A percentile compares a stretch with the other conserved stretches of the same genome.
Evolutionary conservation across 345 rosid genomes (phyloP).

Genomic region (Melaleuca quinquenervia): DNA sequence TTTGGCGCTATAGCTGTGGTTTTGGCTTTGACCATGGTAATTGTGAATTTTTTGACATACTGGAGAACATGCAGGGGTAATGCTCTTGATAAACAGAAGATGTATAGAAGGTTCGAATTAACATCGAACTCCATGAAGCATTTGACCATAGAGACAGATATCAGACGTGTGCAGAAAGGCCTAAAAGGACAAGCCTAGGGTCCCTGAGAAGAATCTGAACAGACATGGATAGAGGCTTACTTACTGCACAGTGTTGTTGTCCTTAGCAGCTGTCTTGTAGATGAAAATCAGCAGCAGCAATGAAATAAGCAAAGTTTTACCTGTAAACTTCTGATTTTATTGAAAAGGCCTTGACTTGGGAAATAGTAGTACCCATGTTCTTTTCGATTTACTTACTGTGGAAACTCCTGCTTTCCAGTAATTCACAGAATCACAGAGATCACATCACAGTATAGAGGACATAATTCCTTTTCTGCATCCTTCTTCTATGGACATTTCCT

Average conservation of each 20-base stretch:
- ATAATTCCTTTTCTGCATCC: background rate
- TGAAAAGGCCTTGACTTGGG: background rate
- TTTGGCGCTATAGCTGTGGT: background rate
- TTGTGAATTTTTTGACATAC: background rate
- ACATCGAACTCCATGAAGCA: background rate
- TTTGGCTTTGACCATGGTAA: background rate
- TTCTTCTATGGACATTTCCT: background rate
- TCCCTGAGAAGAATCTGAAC: background rate
- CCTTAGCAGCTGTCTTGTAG: background rate
- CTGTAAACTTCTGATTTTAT: background rate
- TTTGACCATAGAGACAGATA: background rate
- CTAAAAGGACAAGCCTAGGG: background rate
- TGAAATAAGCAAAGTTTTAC: background rate
- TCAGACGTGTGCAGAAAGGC: background rate
- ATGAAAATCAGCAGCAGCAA: background rate
- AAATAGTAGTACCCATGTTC: background rate
- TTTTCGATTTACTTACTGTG: background rate
- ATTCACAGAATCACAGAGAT: background rate
- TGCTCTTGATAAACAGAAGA: background rate
- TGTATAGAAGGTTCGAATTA: background rate
- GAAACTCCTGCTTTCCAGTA: background rate
- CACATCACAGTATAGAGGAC: background rate
- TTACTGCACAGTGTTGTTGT: background rate
- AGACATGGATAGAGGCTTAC: background rate
- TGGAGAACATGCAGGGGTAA: background rate